Evolutionary conservation across 1,284 basidiomycete genomes (phyloP), one percentile per base, ranked within the genome.

Genomic region (Phylloboletellus chloephorus): DNA sequence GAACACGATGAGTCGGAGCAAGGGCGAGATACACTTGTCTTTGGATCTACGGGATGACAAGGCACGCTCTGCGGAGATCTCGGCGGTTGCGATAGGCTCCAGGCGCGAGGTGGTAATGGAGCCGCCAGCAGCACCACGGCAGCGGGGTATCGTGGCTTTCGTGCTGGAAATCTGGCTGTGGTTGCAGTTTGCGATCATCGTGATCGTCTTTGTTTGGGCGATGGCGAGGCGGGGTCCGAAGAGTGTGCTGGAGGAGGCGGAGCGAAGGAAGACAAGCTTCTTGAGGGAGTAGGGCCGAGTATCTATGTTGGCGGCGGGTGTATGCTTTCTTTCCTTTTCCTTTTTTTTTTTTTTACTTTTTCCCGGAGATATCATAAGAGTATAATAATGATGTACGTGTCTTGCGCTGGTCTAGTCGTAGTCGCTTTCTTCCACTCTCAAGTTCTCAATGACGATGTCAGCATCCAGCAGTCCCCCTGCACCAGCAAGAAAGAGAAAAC

Each of bases 171-270:
- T 82, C 16, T 88, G 86, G 86, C 59, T 88, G 43, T 86, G 85
- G 84, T 57, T 87, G 39, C 85, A 88, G 60, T 88, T 88, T 55
- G 66, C 58, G 7, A 69, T 87, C 45, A 76, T 88, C 47, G 71
- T 88, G 17, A 44, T 80, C 30, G 78, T 88, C 33, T 88, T 88
- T 58, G 57, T 88, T 43, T 88, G 76, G 71, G 74, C 81, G 26
- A 83, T 88, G 80, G 82, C 83, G 44, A 76, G 69, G 60, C 71
- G 75, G 20, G 86, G 85, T 6, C 85, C 85, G 2, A 80, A 78
- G 66, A 72, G 72, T 38, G 74, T 88, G 34, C 52, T 88, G 43
- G 66, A 67, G 26, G 73, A 78, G 47, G 69, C 72, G 11, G 73
- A 73, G 37, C 64, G 64, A 50, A 67, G 62, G 54, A 69, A 65